phyloP scores from a whole-genome alignment of 108 stramenopile species.

The Bacterosira constricta region DNA sequence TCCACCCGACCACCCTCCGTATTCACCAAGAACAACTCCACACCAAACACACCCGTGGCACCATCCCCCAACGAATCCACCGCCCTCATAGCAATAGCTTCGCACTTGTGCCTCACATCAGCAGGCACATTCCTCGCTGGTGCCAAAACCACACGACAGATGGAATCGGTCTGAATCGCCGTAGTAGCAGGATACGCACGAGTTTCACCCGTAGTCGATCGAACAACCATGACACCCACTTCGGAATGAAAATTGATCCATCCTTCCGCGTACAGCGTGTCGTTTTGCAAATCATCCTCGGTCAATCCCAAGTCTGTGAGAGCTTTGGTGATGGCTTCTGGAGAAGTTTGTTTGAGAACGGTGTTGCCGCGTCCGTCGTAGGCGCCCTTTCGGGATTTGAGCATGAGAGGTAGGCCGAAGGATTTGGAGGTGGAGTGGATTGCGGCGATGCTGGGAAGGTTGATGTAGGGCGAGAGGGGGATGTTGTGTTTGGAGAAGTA shows the following conservation, averaged over 20 bases:
- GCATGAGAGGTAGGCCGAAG: constrained; percentile 95
- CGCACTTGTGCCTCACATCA: constrained; percentile 60
- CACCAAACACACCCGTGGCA: constrained; percentile 94
- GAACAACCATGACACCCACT: constrained; percentile 97
- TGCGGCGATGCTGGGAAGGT: constrained; percentile 59
- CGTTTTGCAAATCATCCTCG: constrained; percentile 36
- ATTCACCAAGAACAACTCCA: constrained; percentile 92
- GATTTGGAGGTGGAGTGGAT: constrained; percentile 66
- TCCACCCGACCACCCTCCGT: constrained; percentile 50
- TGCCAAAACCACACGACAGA: constrained; percentile 93
- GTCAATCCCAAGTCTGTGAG: constrained; percentile 59
- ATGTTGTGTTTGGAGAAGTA: constrained; percentile 77
- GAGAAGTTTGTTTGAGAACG: constrained; percentile 71
- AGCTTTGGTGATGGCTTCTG: constrained; percentile 59
- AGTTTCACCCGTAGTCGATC: constrained; percentile 68
- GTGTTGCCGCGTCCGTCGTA: constrained; percentile 99
- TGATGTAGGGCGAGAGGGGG: constrained; percentile 72
- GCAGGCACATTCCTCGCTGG: constrained; percentile 78
- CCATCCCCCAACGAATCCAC: constrained; percentile 83
- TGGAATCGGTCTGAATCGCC: constrained; percentile 94
- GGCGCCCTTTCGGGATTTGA: constrained; percentile 92
- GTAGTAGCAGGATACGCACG: constrained; percentile 93
- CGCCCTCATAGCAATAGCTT: constrained; percentile 72
- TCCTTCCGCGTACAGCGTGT: constrained; percentile 89
- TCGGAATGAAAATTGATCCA: constrained; percentile 95